Base-by-base conservation (phyloP, 148 eudicot species). In the Heliamphora exappendiculata region DNA sequence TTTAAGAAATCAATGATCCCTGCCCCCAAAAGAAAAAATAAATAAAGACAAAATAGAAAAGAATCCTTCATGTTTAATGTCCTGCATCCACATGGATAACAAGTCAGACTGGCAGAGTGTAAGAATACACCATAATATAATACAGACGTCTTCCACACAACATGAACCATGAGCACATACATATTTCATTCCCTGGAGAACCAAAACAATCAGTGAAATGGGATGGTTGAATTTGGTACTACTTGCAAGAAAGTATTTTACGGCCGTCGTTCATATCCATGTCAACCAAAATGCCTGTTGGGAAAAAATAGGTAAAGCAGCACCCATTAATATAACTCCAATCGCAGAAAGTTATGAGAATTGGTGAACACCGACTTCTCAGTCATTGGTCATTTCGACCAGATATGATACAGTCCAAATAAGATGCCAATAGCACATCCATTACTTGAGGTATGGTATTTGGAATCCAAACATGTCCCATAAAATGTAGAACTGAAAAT, bases 231-330 rank as follows among this genome's bases (percentile, higher is more conserved):
- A 67, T 41, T 41, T 41, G 4, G 33, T 41, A 44, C 31, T 13
- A 5, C 31, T 22, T 67, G 53, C 72, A 42, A 67, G 72, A 13
- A 42, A 44, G 53, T 41, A 68, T 33, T 13, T 68, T 24, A 68
- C n/a, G 42, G 42, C 72, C 5, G 33, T 68, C 34, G 20, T 68
- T 44, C 24, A 20, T 44, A 34, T 66, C 70, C 36, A 41, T 66
- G 70, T 44, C 70, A 39, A 33, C 41, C 70, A 20, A 37, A 39
- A 14, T 39, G 24, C 70, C 29, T 20, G 44, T n/a, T 20, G 20
- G 45, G 66, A 0, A 17, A 37, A 65, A 65, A 67, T 13, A 67
- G 70, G 71, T 67, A 67, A 67, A 22, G 71, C 71, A 12, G 31
- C 50, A 29, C 20, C 67, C 49, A 1, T 22, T 67, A 41, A 31